Evolutionary conservation across 768 basidiomycete genomes (phyloP), one percentile per base, ranked within the genome.

Genomic region (Gelatoporia subvermispora): DNA sequence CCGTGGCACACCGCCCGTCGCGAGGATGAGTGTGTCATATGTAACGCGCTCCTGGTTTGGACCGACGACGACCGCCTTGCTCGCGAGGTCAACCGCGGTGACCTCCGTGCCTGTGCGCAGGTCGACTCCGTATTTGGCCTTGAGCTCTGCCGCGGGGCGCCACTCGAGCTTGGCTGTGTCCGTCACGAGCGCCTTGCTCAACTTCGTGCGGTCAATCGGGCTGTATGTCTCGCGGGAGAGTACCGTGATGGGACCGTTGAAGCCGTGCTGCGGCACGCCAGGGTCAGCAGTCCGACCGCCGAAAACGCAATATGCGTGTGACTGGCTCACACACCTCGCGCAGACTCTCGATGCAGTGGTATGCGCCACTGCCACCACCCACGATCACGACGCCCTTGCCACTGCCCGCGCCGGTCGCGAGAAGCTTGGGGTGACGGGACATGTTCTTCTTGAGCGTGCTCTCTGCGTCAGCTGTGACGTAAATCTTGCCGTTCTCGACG

Each of bases 151-250:
- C 15, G 83, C 73, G 2, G 78, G 75, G 16, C 81, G 77, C 74
- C 78, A 88, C 64, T 86, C 80, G 28, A 94, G 66, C 67, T 92
- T 91, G n/a, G 79, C 68, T 1, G 83, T 66, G 57, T 93, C 89
- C 16, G 84, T 84, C 36, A 84, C 75, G 44, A 95, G 79, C 2
- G 82, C 82, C 66, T 96, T 95, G 67, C 89, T 91, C 47, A 95
- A 72, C 68, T 88, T 94, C 37, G 93, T 93, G 51, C 90, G 88
- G 68, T 96, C 93, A 52, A 94, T 87, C 2, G 93, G 93, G 9
- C 83, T 73, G 64, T 93, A 72, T 1, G 72, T 66, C 67, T 96
- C 93, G 59, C 84, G 82, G n/a, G 85, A 79, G 21, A 94, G 65
- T 45, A 95, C 68, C 3, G 82, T 88, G 61, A 96, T 88, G 3